Evolutionary conservation across 805 yeast genomes (phyloP).

Genomic region (Crinitomyces ghanaensis): DNA sequence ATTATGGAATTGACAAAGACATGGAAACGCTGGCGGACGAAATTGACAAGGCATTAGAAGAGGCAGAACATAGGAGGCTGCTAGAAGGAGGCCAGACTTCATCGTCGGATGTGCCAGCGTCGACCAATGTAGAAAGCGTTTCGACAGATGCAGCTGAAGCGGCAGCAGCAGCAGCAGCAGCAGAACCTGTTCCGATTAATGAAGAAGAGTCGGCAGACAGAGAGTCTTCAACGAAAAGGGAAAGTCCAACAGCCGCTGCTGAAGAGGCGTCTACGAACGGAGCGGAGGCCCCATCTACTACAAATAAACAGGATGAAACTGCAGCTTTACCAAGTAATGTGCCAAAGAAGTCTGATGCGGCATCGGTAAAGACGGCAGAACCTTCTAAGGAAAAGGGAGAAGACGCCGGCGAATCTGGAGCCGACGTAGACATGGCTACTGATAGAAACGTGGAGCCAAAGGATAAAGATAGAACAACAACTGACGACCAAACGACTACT

Average conservation of each 20-base stretch:
- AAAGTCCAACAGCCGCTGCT: too few relatives aligned
- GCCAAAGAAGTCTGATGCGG: too few relatives aligned
- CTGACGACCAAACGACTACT: conserved; percentile 3
- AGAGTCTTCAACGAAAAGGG: too few relatives aligned
- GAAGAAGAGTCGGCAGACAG: conserved; percentile 1
- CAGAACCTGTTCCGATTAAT: background rate
- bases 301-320: too few relatives aligned
- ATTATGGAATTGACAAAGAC: conserved; percentile 8
- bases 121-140: background rate
- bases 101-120: background rate
- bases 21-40: conserved; percentile 7
- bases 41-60: background rate
- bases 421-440: background rate
- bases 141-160: conserved; percentile 1
- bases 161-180: background rate
- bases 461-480: conserved; percentile 2
- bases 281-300: too few relatives aligned
- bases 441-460: background rate
- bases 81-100: background rate
- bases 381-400: background rate
- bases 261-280: too few relatives aligned
- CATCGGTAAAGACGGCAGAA: background rate
- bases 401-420: conserved; percentile 11
- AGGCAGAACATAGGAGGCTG: background rate
- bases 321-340: too few relatives aligned